A percentile compares a stretch with the other conserved stretches of the same genome.
Evolutionary conservation across 208 protist species (phyloP).

Genomic region (Leishmania gerbilli): DNA sequence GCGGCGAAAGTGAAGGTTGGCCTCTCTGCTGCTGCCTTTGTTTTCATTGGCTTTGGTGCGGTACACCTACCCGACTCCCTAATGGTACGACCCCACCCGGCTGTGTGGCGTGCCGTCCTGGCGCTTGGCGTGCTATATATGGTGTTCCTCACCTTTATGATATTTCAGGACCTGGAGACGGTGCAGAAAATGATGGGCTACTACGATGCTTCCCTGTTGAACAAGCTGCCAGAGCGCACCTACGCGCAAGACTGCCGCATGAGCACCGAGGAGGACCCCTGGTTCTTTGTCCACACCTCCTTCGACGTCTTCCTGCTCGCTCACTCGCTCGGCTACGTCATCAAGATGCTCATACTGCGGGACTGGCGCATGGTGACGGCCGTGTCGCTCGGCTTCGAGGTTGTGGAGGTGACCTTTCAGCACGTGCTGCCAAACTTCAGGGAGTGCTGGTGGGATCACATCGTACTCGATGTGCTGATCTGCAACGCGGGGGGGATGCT

Average conservation of each 20-base stretch:
- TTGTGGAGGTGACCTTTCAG: constrained; percentile 95
- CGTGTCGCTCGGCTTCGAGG: constrained; percentile 93
- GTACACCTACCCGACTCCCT: constrained; percentile 92
- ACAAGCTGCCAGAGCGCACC: constrained; percentile 76
- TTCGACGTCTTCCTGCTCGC: constrained; percentile 96
- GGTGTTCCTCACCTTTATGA: constrained; percentile 88
- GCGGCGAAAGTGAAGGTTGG: constrained; percentile 70
- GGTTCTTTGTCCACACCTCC: constrained; percentile 71
- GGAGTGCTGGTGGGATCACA: constrained; percentile 99
- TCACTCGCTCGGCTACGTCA: constrained; percentile 94
- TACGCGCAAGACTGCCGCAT: constrained; percentile 96
- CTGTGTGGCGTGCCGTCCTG: constrained; percentile 94
- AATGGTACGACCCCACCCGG: constrained; percentile 96
- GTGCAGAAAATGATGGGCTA: constrained; percentile 58
- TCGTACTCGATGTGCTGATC: constrained; percentile 95
- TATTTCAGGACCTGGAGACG: constrained; percentile 90
- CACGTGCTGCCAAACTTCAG: constrained; percentile 96
- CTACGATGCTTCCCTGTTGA: constrained; percentile 82
- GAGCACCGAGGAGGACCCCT: constrained; percentile 82
- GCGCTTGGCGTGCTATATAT: constrained; percentile 92
- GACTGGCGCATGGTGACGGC: constrained; percentile 91
- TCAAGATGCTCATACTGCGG: constrained; percentile 94
- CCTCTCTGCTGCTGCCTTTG: constrained; percentile 56
- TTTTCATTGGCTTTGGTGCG: constrained; percentile 92
- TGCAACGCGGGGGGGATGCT: constrained; percentile 96